These are phyloP conservation scores for Claviceps sp. DNA, from an alignment of 2,329 filamentous ascomycete genomes.

Conservation along the genomic window DNA sequence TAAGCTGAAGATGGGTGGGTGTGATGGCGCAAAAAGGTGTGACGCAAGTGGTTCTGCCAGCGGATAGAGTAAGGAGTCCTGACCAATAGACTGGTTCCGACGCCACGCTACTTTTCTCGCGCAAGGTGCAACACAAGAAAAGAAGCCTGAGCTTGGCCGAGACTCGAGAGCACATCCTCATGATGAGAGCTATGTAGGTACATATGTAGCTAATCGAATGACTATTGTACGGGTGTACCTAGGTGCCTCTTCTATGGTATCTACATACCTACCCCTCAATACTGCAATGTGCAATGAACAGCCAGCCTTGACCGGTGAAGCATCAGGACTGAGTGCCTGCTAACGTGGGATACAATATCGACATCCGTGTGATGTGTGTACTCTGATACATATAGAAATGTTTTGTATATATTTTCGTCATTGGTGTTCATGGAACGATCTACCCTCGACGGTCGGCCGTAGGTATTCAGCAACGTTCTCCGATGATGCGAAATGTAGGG, in stretches of 20 bases:
- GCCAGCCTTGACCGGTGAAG: neutral
- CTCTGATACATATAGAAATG: neutral
- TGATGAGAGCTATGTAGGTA: no score
- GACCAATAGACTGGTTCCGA: neutral
- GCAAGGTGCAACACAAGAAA: neutral
- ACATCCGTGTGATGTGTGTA: neutral
- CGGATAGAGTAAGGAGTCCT: neutral
- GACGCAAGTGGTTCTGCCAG: neutral
- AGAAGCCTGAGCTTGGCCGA: no score
- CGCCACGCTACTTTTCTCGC: no score
- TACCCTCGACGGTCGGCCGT: conserved; percentile 37
- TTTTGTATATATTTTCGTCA: conserved; percentile 16
- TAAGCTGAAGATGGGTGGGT: neutral
- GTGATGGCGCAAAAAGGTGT: neutral
- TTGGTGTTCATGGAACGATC: conserved; percentile 43
- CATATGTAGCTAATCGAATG: no score
- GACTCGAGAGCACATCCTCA: no score
- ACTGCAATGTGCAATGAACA: neutral
- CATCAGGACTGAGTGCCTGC: neutral
- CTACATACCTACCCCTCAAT: neutral
- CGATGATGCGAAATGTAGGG: conserved; percentile 31
- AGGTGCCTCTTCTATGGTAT: no score
- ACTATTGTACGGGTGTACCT: no score
- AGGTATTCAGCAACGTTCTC: conserved; percentile 46
- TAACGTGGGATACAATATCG: neutral